Evolutionary conservation across 2,329 filamentous ascomycete species (phyloP).

Genomic region (Verticillium klebahnii): DNA sequence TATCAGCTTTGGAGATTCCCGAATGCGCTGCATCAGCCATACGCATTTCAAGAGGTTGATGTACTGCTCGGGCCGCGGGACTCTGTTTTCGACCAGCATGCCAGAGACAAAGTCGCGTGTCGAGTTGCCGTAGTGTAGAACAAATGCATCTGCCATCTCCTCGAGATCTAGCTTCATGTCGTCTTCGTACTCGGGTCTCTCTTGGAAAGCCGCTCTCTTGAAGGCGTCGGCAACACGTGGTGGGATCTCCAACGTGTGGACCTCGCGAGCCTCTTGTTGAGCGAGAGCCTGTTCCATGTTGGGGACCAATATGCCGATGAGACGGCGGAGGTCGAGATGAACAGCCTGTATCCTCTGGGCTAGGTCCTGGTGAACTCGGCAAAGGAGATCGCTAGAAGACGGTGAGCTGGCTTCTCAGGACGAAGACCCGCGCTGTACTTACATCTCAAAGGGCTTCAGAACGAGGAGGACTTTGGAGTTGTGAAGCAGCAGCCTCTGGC

Average conservation of each 20-base stretch:
- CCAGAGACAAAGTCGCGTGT: slow-evolving; percentile 18
- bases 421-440: slow-evolving; percentile 4
- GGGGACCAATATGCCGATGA: slow-evolving; percentile 16
- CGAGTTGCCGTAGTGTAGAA: slow-evolving; percentile 21
- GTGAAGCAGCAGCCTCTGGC: slow-evolving; percentile 25
- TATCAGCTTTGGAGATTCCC: slow-evolving; percentile 8
- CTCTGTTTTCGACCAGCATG: slow-evolving; percentile 19
- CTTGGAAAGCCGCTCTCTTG: slow-evolving; percentile 1
- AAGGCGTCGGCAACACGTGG: slow-evolving; percentile 15
- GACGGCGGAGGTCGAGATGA: slow-evolving; percentile 10
- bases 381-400: slow-evolving; percentile 23
- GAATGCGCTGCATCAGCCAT: slow-evolving; percentile 20
- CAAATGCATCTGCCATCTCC: slow-evolving; percentile 26
- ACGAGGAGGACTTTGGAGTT: slow-evolving; percentile 27
- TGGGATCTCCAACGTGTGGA: slow-evolving; percentile 14
- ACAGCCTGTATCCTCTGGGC: slow-evolving; percentile 9
- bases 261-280: slow-evolving; percentile 7
- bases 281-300: slow-evolving; percentile 13
- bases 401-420: neutral
- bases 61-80: slow-evolving; percentile 18
- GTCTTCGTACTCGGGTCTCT: neutral
- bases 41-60: slow-evolving; percentile 27
- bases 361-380: slow-evolving; percentile 19
- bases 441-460: slow-evolving; percentile 31
- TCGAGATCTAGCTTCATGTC: slow-evolving; percentile 5